Evolutionary conservation across 2,329 filamentous ascomycete species (phyloP).

Genomic region (Epichloe brachyelytri): DNA sequence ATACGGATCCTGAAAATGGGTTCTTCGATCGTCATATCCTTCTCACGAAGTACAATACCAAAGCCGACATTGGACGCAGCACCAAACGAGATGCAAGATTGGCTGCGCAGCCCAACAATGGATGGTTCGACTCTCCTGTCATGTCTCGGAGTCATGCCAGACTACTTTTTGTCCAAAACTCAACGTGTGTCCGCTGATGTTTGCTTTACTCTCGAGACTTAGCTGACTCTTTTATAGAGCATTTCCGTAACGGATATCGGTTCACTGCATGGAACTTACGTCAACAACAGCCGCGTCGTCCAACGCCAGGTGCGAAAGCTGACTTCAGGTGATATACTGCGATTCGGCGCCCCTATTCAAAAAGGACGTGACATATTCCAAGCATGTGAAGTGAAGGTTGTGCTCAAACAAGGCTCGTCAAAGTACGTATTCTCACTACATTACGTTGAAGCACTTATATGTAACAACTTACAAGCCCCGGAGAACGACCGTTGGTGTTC

Average conservation of each 20-base stretch:
- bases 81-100: slow-evolving; percentile 26
- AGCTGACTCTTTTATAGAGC: slow-evolving; percentile 21
- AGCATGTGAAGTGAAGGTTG: slow-evolving; percentile 24
- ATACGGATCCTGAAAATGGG: slow-evolving; percentile 10
- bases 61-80: slow-evolving; percentile 28
- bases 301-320: slow-evolving; percentile 10
- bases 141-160: slow-evolving; percentile 58
- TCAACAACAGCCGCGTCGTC: slow-evolving; percentile 22
- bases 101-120: slow-evolving; percentile 36
- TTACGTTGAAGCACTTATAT: background rate
- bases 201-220: background rate
- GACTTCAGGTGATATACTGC: slow-evolving; percentile 18
- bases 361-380: slow-evolving; percentile 22
- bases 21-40: slow-evolving; percentile 17
- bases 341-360: slow-evolving; percentile 24
- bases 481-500: slow-evolving; percentile 21
- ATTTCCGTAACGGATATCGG: slow-evolving; percentile 32
- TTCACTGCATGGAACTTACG: slow-evolving; percentile 41
- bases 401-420: slow-evolving; percentile 15
- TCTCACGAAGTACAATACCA: slow-evolving; percentile 18
- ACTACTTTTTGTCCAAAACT: slow-evolving; percentile 28
- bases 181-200: slow-evolving; percentile 24
- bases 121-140: slow-evolving; percentile 57
- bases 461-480: slow-evolving; percentile 11
- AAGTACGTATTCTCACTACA: slow-evolving; percentile 10